Evolutionary conservation across 2,329 filamentous ascomycete species (phyloP).

Genomic region (Helotiales sp.): DNA sequence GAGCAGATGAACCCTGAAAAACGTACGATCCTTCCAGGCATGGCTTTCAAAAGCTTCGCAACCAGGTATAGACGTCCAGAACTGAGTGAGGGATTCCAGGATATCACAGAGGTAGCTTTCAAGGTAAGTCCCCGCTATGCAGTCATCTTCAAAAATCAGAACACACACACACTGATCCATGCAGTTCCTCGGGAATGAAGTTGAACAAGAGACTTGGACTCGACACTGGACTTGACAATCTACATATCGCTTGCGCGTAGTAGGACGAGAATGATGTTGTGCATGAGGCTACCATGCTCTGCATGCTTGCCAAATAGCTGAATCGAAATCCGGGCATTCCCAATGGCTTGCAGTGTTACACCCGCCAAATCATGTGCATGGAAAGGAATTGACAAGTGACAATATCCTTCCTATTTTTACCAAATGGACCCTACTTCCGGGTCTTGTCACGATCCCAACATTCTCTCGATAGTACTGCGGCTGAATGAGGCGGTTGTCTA

Average conservation of each 20-base stretch:
- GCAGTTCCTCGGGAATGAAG: conserved; percentile 50
- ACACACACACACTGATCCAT: conserved; percentile 13
- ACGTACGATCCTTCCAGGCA: conserved; percentile 71
- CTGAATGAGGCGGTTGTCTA: neutral
- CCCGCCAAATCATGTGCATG: conserved; percentile 6
- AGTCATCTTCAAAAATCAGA: conserved; percentile 3
- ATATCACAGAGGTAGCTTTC: conserved; percentile 79
- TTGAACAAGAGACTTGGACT: conserved; percentile 74
- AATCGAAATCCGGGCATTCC: conserved; percentile 9
- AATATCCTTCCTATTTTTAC: neutral
- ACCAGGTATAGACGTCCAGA: conserved; percentile 76
- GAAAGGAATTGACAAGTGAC: conserved; percentile 7
- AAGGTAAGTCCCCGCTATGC: conserved; percentile 49
- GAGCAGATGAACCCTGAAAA: conserved; percentile 82
- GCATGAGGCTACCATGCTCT: conserved; percentile 6
- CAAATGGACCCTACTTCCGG: conserved; percentile 10
- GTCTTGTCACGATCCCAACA: neutral
- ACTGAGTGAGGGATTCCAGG: conserved; percentile 79
- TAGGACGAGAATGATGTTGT: conserved; percentile 5
- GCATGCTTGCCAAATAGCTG: conserved; percentile 7
- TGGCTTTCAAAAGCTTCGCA: conserved; percentile 80
- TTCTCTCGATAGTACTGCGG: neutral
- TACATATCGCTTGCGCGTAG: neutral
- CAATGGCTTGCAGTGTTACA: conserved; percentile 5
- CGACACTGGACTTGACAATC: conserved; percentile 71